Percentiles rank a stretch among this genome's conserved stretches.
phyloP scores from a whole-genome alignment of 2,329 filamentous ascomycete species.

The Neofusicoccum umdonicola region DNA sequence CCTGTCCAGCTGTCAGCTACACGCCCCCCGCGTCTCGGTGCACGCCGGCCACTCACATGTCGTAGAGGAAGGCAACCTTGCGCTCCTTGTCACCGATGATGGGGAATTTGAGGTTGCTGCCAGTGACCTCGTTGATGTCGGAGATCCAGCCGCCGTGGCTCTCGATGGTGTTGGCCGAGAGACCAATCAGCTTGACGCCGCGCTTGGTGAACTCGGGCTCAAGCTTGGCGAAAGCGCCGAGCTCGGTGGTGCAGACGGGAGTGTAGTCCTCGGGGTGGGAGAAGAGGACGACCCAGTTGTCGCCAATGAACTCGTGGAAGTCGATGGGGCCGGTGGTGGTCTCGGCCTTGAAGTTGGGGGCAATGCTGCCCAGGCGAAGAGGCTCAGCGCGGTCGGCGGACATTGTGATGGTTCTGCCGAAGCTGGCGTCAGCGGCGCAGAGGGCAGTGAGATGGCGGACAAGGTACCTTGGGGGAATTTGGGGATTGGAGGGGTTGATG shows the following conservation, averaged over 20 bases:
- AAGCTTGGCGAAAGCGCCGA: conserved; percentile 88
- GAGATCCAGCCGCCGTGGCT: conserved; percentile 87
- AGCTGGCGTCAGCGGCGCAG: neutral
- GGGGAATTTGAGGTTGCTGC: conserved; percentile 47
- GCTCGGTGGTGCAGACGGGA: conserved; percentile 92
- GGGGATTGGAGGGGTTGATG: neutral
- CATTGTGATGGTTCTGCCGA: conserved; percentile 13
- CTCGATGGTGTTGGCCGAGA: conserved; percentile 78
- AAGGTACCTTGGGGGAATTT: neutral
- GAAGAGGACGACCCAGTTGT: conserved; percentile 80
- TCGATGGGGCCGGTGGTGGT: conserved; percentile 75
- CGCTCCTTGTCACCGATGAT: conserved; percentile 52
- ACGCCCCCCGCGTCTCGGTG: conserved; percentile 31
- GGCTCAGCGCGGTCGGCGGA: conserved; percentile 31
- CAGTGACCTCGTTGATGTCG: conserved; percentile 58
- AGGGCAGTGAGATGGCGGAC: neutral
- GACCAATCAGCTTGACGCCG: conserved; percentile 85
- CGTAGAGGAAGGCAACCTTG: conserved; percentile 49
- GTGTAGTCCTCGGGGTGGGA: conserved; percentile 87
- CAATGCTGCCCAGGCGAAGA: conserved; percentile 65
- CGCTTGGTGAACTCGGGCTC: conserved; percentile 84
- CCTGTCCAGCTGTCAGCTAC: conserved; percentile 19
- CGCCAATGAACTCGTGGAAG: conserved; percentile 78
- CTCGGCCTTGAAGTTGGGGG: conserved; percentile 81
- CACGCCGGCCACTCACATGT: conserved; percentile 40